A percentile compares a stretch with the other conserved stretches of the same genome.
Evolutionary conservation across 2,329 filamentous ascomycete species (phyloP).

Genomic region (Aaosphaeria arxii): DNA sequence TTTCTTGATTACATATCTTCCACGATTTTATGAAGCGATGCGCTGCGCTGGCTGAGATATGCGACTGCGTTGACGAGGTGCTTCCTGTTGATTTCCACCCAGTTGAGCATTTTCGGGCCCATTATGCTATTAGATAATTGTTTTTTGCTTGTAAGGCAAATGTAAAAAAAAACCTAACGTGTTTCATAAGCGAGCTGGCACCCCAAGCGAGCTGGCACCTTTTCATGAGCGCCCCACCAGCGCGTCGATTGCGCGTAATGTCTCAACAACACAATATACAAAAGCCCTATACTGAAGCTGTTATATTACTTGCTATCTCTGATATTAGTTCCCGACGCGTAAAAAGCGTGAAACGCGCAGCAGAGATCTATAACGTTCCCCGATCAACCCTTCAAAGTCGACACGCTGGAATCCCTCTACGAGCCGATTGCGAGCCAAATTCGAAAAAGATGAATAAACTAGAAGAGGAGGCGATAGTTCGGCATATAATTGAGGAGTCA

Average conservation of each 20-base stretch:
- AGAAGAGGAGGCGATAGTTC: not conserved
- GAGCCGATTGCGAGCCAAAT: slow-evolving; percentile 6
- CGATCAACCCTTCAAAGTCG: slow-evolving; percentile 1
- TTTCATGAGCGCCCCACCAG: slow-evolving; percentile 1
- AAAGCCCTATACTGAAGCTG: slow-evolving; percentile 9
- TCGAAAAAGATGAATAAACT: slow-evolving; percentile 6
- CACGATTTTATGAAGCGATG: too few species aligned
- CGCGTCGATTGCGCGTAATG: slow-evolving; percentile 4
- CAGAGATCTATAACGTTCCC: slow-evolving; percentile 3
- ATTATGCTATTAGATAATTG: too few species aligned
- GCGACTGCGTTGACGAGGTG: too few species aligned
- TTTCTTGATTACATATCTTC: too few species aligned
- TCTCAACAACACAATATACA: slow-evolving; percentile 6
- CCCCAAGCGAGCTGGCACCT: slow-evolving; percentile 1
- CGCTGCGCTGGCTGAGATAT: too few species aligned
- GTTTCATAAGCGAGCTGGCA: not conserved
- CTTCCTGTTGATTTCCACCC: slow-evolving; percentile 19
- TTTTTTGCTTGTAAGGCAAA: too few species aligned
- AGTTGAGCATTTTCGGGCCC: slow-evolving; percentile 9
- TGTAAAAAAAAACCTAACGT: not conserved
- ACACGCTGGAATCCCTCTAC: slow-evolving; percentile 1
- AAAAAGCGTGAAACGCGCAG: too few species aligned
- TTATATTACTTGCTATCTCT: slow-evolving; percentile 10
- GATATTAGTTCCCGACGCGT: too few species aligned
- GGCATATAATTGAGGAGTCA: not conserved